Evolutionary conservation across 345 rosid genomes (phyloP).

Genomic region (Eucalyptus polybractea): DNA sequence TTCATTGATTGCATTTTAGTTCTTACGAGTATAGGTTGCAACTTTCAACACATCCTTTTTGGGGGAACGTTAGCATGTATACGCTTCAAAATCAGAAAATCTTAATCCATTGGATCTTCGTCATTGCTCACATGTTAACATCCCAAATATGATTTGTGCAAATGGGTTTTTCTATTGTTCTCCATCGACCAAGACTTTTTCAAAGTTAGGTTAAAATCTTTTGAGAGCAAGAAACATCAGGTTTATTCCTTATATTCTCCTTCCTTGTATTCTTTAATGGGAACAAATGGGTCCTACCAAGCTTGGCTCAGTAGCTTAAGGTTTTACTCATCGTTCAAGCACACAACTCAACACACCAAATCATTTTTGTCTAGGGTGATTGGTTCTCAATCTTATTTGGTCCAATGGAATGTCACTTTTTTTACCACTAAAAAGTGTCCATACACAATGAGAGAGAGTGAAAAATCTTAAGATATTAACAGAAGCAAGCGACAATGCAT

Average conservation of each 20-base stretch:
- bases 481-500: no score
- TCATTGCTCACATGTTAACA: no score
- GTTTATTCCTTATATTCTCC: not conserved
- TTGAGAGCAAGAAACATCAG: not conserved
- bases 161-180: no score
- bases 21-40: not conserved
- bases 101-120: not conserved
- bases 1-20: not conserved
- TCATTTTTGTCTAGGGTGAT: not conserved
- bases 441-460: no score
- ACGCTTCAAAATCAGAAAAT: not conserved
- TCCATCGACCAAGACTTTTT: no score
- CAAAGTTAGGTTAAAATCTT: not conserved
- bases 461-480: no score
- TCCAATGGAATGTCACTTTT: no score
- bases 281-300: not conserved
- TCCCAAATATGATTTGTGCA: no score
- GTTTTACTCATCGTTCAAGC: not conserved
- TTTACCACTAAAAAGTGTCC: no score
- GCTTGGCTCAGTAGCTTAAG: not conserved
- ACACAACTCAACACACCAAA: not conserved
- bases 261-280: not conserved
- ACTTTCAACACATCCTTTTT: not conserved
- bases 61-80: not conserved
- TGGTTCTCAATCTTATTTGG: no score